Conservation (phyloP, 257 asterid genomes). For the Ilex asprella region DNA sequence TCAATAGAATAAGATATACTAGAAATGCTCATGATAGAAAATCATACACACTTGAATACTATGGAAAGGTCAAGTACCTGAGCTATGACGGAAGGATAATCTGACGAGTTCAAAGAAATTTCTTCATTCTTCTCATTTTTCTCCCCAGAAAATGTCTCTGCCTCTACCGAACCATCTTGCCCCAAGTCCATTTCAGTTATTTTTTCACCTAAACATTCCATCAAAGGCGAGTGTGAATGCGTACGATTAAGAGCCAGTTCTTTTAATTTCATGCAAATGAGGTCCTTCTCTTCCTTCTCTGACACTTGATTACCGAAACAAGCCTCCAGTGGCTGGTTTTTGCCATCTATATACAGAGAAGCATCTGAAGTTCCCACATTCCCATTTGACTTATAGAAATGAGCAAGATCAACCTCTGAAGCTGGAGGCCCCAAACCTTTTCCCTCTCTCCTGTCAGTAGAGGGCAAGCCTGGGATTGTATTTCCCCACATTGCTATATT, state of each 20-base stretch:
- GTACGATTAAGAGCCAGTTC: conserved; percentile 33
- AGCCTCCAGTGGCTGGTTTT: conserved; percentile 24
- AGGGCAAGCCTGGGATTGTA: conserved; percentile 13
- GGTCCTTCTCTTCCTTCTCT: conserved; percentile 33
- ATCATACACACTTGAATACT: background rate
- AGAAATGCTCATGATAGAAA: conserved; percentile 1
- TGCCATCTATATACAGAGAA: conserved; percentile 23
- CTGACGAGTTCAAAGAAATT: conserved; percentile 26
- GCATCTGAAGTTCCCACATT: conserved; percentile 23
- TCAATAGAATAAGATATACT: background rate
- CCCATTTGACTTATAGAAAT: conserved; percentile 25
- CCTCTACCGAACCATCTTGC: conserved; percentile 27
- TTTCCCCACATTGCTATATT: conserved; percentile 18
- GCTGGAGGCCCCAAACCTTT: conserved; percentile 26
- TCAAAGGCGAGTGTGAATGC: conserved; percentile 17
- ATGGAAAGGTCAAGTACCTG: conserved; percentile 42
- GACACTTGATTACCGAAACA: conserved; percentile 17
- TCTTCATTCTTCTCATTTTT: conserved; percentile 17
- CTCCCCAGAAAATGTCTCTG: conserved; percentile 23
- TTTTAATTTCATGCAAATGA: conserved; percentile 45
- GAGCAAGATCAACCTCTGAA: conserved; percentile 19
- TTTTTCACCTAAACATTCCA: conserved; percentile 22
- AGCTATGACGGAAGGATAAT: conserved; percentile 31
- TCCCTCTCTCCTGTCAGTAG: conserved; percentile 24
- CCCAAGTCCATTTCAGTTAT: conserved; percentile 24